Conservation (phyloP, 2,329 filamentous ascomycete genomes). For the Mycosphaerella arachidis region DNA sequence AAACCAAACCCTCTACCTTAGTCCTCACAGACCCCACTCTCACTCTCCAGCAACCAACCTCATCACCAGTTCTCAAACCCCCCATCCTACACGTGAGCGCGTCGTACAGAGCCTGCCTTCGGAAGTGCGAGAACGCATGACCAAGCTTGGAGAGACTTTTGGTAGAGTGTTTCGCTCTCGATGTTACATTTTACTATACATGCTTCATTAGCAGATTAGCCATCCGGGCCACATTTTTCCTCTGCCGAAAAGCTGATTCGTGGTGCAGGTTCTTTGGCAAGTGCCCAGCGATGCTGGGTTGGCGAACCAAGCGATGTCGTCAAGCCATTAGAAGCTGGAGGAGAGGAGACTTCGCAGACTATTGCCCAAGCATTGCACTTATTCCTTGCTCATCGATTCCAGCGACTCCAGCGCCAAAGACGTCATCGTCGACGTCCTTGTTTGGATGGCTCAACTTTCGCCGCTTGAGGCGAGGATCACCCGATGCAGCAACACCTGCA, state of each 20-base stretch:
- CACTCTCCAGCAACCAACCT: too few species aligned
- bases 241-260: too few species aligned
- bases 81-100: background rate
- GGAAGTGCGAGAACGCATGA: too few species aligned
- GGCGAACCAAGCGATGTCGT: background rate
- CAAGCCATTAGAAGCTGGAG: too few species aligned
- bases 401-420: conserved; percentile 26
- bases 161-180: background rate
- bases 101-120: background rate
- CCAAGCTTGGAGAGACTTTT: too few species aligned
- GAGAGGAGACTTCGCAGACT: background rate
- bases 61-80: too few species aligned
- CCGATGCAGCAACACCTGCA: conserved; percentile 8
- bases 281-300: background rate
- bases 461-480: conserved; percentile 35
- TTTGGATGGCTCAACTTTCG: conserved; percentile 32
- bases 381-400: conserved; percentile 34
- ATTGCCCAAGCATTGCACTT: conserved; percentile 28
- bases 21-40: too few species aligned
- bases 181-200: background rate
- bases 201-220: background rate
- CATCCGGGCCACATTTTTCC: too few species aligned
- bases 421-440: conserved; percentile 28
- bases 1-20: too few species aligned
- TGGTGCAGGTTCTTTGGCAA: too few species aligned